Conservation (phyloP, 805 yeast species). For the Yamadazyma philogaea region DNA sequence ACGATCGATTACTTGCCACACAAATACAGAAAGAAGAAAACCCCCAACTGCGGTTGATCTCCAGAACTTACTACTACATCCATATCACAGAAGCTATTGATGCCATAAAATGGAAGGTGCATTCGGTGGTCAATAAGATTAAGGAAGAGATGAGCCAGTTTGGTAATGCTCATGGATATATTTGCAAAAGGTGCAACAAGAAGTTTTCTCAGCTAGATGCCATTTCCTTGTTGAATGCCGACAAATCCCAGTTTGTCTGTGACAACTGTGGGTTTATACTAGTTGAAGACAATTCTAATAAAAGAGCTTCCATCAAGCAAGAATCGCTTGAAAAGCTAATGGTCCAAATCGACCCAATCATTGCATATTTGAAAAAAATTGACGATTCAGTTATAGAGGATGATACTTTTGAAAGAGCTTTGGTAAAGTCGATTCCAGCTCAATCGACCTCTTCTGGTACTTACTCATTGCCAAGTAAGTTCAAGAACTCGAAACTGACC, state of each 20-base stretch:
- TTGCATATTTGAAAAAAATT: conserved; percentile 64
- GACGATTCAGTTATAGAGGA: conserved; percentile 41
- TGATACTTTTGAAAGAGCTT: conserved; percentile 47
- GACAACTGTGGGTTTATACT: conserved; percentile 75
- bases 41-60: conserved; percentile 61
- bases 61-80: conserved; percentile 79
- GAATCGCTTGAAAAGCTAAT: conserved; percentile 77
- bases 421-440: conserved; percentile 82
- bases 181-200: conserved; percentile 81
- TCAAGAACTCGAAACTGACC: conserved; percentile 24
- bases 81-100: conserved; percentile 93
- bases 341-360: conserved; percentile 87
- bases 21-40: conserved; percentile 61
- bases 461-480: conserved; percentile 57
- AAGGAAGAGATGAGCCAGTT: conserved; percentile 82
- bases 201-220: conserved; percentile 87
- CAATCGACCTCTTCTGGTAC: conserved; percentile 65
- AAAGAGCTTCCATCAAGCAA: conserved; percentile 77
- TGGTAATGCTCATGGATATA: conserved; percentile 89
- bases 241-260: conserved; percentile 76
- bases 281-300: conserved; percentile 84
- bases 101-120: conserved; percentile 94
- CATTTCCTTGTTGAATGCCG: conserved; percentile 74
- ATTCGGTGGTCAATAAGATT: conserved; percentile 71
- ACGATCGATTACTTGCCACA: conserved; percentile 72